Evolutionary conservation across 108 stramenopile genomes (phyloP), one percentile per base, ranked within the genome.

Genomic region (Cyclotella choctawhatcheeana): DNA sequence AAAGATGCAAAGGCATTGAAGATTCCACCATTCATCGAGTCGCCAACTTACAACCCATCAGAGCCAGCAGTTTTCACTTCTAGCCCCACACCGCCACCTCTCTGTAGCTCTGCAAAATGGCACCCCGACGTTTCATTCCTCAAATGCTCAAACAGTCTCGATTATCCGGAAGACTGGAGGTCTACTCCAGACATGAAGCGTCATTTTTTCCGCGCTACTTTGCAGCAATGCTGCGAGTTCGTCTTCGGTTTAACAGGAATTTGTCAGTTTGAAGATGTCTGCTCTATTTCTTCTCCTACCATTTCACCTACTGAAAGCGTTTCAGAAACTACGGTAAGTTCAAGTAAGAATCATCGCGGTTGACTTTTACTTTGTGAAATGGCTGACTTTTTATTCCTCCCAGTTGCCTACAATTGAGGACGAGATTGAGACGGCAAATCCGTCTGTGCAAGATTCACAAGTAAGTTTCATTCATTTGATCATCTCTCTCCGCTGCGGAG

Each of bases 181-280:
- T 52, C 60, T 3, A 64, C 44, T 0, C 44, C 44, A 31, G 63
- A 45, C 17, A 48, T 64, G 63, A 27, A 64, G 29, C 44, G 0
- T 64, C 63, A 64, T 18, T 64, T 30, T 18, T 64, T 64, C 48
- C 27, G 34, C 7, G 44, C 43, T 0, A 64, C 63, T 25, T 24
- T 64, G 13, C 2, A 64, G 20, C 34, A 47, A 35, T 64, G 63
- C 44, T 64, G 63, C 26, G 2, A 27, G 10, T 24, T n/a, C 18
- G 5, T 64, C 5, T 64, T 64, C 17, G 45, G 45, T 7, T 3
- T 26, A 3, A 64, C 27, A 5, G 44, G 24, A 24, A n/a, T 44
- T 29, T 64, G 63, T 18, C 8, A 45, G 3, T 64, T 45, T 30
- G 44, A 45, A 18, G 44, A 64, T 27, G 44, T 45, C 29, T 64